phyloP scores from a whole-genome alignment of 2,329 filamentous ascomycete genomes.

The Sarocladiaceae sp. region DNA sequence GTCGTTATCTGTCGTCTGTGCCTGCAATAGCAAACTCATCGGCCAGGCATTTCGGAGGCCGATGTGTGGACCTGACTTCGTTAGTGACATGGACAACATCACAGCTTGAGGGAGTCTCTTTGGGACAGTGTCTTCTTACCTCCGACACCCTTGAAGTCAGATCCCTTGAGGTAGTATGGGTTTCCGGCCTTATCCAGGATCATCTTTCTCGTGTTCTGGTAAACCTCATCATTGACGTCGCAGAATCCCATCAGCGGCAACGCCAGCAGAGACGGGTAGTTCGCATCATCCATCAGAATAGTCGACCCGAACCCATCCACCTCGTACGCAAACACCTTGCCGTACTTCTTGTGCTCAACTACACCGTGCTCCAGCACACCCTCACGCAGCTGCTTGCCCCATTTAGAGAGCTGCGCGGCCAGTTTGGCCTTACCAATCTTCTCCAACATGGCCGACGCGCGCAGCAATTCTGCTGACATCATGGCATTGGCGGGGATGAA shows the following conservation, averaged over 20 bases:
- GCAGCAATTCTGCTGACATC: conserved; percentile 83
- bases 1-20: conserved; percentile 80
- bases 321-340: conserved; percentile 78
- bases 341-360: conserved; percentile 66
- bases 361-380: conserved; percentile 84
- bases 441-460: conserved; percentile 64
- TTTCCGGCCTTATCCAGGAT: conserved; percentile 71
- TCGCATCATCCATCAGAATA: conserved; percentile 86
- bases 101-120: too few relatives aligned
- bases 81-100: conserved; percentile 2
- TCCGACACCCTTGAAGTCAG: conserved; percentile 79
- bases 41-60: conserved; percentile 92
- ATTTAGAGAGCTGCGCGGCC: conserved; percentile 49
- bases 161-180: conserved; percentile 79
- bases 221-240: conserved; percentile 57
- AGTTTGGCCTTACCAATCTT: conserved; percentile 48
- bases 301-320: conserved; percentile 79
- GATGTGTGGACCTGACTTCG: conserved; percentile 53
- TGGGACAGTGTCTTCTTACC: too few relatives aligned
- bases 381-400: conserved; percentile 58
- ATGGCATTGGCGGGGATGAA: conserved; percentile 95
- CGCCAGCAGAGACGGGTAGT: conserved; percentile 74
- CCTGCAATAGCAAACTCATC: conserved; percentile 88
- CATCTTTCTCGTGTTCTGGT: conserved; percentile 79
- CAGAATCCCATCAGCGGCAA: conserved; percentile 75